Base-by-base conservation (phyloP, 208 protist genomes). In the Acanthamoeba triangularis region DNA sequence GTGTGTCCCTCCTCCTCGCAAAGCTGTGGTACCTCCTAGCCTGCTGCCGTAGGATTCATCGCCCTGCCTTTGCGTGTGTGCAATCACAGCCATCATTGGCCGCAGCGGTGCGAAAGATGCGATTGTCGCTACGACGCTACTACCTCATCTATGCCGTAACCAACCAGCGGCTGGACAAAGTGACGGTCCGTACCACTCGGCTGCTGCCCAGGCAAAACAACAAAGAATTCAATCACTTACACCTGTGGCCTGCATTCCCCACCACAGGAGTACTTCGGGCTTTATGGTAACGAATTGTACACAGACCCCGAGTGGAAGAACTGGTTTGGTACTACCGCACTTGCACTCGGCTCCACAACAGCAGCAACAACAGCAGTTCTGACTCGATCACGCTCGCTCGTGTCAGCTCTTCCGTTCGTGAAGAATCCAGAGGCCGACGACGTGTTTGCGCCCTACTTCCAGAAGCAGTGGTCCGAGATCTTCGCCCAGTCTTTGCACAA, bases 401-500 rank as follows among this genome's bases (percentile, higher is more conserved):
- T n/a, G n/a, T n/a, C n/a, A 93, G 88, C 65, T 8, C 37, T 93
- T 16, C 88, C 88, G n/a, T 93, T 47, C 30, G 33, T 93, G 10
- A 93, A 78, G 88, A 59, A 72, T 93, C 88, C 88, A 2, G 88
- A 93, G 47, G 2, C 37, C 10, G 88, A 93, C 30, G 63, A 72
- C 37, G 49, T 61, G 47, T 93, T 93, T 56, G 56, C 56, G 25
- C 63, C 65, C 41, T 93, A 80, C 44, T 93, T 93, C n/a, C 56
- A 78, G 63, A 93, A 78, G 28, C 56, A 93, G 41, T 93, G 88
- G 88, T 37, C 41, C 7, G 88, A 93, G 18, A 78, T 61, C 63
- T 93, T 93, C 47, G 4, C 88, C 3, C 63, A 54, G 56, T 93
- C 88, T 2, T 61, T 93, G 2, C 88, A 93, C 44, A 93, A 93